Percentiles rank a stretch among this genome's conserved stretches.
phyloP scores from a whole-genome alignment of 2,329 filamentous ascomycete genomes.

The Fusarium hainanense region DNA sequence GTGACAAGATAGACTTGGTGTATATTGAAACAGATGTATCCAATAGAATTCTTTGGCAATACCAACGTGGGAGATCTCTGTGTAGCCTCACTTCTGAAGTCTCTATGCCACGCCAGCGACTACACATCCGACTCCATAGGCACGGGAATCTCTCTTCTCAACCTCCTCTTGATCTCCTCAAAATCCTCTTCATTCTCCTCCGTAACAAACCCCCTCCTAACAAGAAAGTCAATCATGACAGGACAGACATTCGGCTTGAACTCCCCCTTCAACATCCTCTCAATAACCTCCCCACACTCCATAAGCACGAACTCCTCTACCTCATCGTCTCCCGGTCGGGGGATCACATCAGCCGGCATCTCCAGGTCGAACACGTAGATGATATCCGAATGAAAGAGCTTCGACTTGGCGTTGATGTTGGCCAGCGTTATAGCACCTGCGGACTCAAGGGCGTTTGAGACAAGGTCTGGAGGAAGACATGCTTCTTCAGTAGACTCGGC shows the following conservation, averaged over 20 bases:
- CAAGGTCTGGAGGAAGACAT: constrained; percentile 48
- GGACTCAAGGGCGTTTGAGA: constrained; percentile 41
- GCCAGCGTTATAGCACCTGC: constrained; percentile 52
- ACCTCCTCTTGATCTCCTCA: constrained; percentile 69
- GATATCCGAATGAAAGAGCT: constrained; percentile 53
- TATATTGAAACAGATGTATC: neutral
- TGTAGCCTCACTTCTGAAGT: neutral
- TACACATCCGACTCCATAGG: constrained; percentile 45
- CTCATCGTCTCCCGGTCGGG: constrained; percentile 79
- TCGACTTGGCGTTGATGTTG: constrained; percentile 45
- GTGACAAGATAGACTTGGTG: neutral
- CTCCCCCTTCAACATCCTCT: constrained; percentile 71
- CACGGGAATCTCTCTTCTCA: constrained; percentile 59
- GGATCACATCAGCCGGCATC: constrained; percentile 66
- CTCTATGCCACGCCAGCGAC: neutral
- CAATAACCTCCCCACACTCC: constrained; percentile 68
- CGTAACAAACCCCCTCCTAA: constrained; percentile 80
- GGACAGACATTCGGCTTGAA: constrained; percentile 89
- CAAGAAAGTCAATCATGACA: constrained; percentile 83
- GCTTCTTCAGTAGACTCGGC: constrained; percentile 82
- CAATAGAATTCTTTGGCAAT: fast-evolving
- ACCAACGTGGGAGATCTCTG: neutral
- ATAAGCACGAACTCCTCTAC: constrained; percentile 80
- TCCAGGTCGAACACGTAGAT: constrained; percentile 82
- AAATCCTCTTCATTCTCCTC: constrained; percentile 78